Evolutionary conservation across 2,329 filamentous ascomycete species (phyloP).

Genomic region (Rhinocladiella mackenziei): DNA sequence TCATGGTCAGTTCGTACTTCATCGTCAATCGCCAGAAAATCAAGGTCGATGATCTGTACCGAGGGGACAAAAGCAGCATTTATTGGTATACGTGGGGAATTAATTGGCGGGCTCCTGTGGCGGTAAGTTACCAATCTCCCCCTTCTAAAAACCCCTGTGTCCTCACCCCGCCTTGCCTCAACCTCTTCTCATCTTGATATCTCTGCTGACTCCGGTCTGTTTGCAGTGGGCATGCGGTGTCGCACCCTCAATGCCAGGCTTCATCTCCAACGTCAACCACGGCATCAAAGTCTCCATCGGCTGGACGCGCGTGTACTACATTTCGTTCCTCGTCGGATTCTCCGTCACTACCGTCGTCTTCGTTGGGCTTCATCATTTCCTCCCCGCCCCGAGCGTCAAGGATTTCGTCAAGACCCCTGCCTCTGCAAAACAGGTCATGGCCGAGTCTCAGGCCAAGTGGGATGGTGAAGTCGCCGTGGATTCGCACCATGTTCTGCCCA

Average conservation of each 20-base stretch:
- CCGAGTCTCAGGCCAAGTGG: conserved; percentile 14
- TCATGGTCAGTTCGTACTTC: conserved; percentile 34
- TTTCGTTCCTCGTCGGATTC: conserved; percentile 43
- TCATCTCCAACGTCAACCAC: conserved; percentile 29
- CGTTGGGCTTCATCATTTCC: conserved; percentile 16
- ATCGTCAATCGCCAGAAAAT: conserved; percentile 38
- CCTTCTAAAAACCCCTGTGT: background rate
- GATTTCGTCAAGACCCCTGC: conserved; percentile 14
- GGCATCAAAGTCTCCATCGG: conserved; percentile 30
- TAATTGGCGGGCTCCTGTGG: conserved; percentile 41
- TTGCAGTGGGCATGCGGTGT: conserved; percentile 38
- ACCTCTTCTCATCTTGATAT: too few relatives aligned
- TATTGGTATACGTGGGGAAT: conserved; percentile 45
- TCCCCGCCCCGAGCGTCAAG: conserved; percentile 15
- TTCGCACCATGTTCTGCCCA: background rate
- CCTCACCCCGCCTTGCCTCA: too few relatives aligned
- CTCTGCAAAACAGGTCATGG: conserved; percentile 7
- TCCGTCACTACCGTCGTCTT: conserved; percentile 37
- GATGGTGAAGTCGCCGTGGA: conserved; percentile 5
- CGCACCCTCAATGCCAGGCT: conserved; percentile 33
- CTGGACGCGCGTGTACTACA: conserved; percentile 41
- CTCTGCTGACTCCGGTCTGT: too few relatives aligned
- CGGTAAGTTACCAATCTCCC: conserved; percentile 17
- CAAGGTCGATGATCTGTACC: conserved; percentile 45
- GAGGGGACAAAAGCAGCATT: conserved; percentile 34